These are phyloP conservation scores for Lentinula sp. DNA, from an alignment of 768 basidiomycete species.

Conservation along the genomic window DNA sequence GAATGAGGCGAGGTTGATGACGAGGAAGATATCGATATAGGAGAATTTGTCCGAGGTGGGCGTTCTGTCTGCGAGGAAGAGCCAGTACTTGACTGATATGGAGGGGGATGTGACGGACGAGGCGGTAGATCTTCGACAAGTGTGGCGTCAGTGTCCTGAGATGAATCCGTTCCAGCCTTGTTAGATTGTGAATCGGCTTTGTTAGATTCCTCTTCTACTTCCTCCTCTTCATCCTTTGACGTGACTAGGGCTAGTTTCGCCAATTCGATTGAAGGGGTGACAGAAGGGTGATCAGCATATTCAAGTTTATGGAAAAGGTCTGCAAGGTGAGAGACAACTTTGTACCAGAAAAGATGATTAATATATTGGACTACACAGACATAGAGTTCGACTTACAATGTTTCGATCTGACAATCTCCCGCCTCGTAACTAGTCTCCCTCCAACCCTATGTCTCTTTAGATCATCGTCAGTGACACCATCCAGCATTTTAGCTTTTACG, in stretches of 20 bases:
- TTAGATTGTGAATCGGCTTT: conserved; percentile 68
- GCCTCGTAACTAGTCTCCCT: conserved; percentile 72
- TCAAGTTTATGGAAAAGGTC: conserved; percentile 76
- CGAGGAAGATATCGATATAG: not conserved
- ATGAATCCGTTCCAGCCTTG: conserved; percentile 69
- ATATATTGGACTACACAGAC: not conserved
- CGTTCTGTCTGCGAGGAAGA: not conserved
- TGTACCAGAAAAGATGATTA: conserved; percentile 8
- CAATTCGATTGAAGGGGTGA: conserved; percentile 81
- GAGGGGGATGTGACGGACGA: not conserved
- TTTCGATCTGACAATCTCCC: conserved; percentile 78
- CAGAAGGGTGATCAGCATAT: conserved; percentile 52
- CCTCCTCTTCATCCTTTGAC: conserved; percentile 85
- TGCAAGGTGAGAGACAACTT: conserved; percentile 79
- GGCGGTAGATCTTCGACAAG: conserved; percentile 70
- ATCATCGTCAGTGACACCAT: conserved; percentile 59
- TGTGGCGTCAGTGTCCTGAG: conserved; percentile 85
- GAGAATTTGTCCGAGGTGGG: not conserved
- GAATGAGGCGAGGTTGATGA: not conserved
- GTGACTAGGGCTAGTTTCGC: conserved; percentile 91
- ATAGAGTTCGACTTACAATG: conserved; percentile 56
- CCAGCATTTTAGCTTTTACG: not conserved
- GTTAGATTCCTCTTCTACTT: conserved; percentile 18
- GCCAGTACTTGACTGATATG: not conserved
- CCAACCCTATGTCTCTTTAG: conserved; percentile 82